A percentile compares a stretch with the other conserved stretches of the same genome.
Conservation (phyloP, 805 yeast genomes). For the Candida xiaguanensis region DNA sequence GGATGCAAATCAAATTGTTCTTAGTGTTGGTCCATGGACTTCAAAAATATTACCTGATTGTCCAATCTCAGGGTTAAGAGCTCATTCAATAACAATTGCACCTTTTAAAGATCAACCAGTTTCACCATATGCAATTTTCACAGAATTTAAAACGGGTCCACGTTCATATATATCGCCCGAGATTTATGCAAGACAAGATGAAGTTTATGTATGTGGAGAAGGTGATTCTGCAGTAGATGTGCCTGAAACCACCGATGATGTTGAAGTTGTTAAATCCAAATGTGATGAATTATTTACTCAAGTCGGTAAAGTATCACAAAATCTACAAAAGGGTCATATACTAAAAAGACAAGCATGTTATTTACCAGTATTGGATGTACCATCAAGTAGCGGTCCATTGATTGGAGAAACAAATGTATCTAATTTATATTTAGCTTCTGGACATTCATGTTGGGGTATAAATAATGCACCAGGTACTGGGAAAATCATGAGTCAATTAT, state of each 20-base stretch:
- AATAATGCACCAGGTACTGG: constrained; percentile 98
- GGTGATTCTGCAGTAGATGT: constrained; percentile 87
- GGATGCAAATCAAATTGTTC: constrained; percentile 70
- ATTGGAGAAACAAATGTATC: constrained; percentile 91
- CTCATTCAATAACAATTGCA: constrained; percentile 89
- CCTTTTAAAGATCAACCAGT: constrained; percentile 70
- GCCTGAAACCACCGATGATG: constrained; percentile 93
- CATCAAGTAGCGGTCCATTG: constrained; percentile 88
- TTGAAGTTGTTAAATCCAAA: constrained; percentile 78
- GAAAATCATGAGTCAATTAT: constrained; percentile 80
- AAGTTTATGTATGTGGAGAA: constrained; percentile 96
- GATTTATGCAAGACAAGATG: constrained; percentile 91
- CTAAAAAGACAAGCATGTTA: constrained; percentile 90
- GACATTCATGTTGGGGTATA: constrained; percentile 99
- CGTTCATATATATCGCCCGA: constrained; percentile 82
- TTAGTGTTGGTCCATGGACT: constrained; percentile 97
- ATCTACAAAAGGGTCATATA: constrained; percentile 68
- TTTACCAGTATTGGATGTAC: constrained; percentile 89
- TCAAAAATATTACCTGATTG: constrained; percentile 85
- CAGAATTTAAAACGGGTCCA: constrained; percentile 76
- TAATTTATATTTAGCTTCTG: constrained; percentile 76
- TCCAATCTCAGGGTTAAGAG: constrained; percentile 90
- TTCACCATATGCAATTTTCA: constrained; percentile 91
- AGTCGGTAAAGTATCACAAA: constrained; percentile 72
- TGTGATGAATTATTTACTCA: constrained; percentile 83